Evolutionary conservation across 306 rosid species (phyloP).

Genomic region (Castanea mollissima): DNA sequence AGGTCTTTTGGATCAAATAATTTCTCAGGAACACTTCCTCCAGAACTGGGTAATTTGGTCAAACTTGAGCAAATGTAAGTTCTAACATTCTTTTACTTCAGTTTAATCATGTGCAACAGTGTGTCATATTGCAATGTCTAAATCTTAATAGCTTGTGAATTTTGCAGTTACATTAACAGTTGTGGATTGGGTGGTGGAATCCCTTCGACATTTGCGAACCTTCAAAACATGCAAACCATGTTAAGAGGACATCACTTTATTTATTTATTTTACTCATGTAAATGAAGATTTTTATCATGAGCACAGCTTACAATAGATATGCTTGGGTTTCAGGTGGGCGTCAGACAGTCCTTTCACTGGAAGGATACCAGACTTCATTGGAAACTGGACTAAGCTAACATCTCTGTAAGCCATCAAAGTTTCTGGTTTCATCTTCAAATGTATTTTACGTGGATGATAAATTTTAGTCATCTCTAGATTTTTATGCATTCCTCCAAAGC

Average conservation of each 20-base stretch:
- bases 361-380: conserved; percentile 27
- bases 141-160: neutral
- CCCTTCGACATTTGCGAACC: conserved; percentile 26
- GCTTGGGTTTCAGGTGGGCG: conserved; percentile 15
- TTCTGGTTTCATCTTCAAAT: neutral
- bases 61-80: conserved; percentile 18
- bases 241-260: neutral
- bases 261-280: too few relatives aligned
- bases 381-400: conserved; percentile 26
- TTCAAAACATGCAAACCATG: conserved; percentile 14
- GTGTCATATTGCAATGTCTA: neutral
- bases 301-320: neutral
- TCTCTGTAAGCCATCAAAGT: neutral
- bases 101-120: neutral
- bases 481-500: too few relatives aligned
- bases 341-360: conserved; percentile 24
- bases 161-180: conserved; percentile 14
- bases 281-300: too few relatives aligned
- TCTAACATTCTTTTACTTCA: neutral
- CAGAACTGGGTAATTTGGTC: conserved; percentile 27
- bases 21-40: conserved; percentile 28
- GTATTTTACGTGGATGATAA: too few relatives aligned
- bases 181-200: conserved; percentile 25
- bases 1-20: conserved; percentile 25
- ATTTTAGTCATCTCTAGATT: too few relatives aligned